A percentile compares a stretch with the other conserved stretches of the same genome.
Evolutionary conservation across 768 basidiomycete species (phyloP).

Genomic region (Kockovaella imperatae): DNA sequence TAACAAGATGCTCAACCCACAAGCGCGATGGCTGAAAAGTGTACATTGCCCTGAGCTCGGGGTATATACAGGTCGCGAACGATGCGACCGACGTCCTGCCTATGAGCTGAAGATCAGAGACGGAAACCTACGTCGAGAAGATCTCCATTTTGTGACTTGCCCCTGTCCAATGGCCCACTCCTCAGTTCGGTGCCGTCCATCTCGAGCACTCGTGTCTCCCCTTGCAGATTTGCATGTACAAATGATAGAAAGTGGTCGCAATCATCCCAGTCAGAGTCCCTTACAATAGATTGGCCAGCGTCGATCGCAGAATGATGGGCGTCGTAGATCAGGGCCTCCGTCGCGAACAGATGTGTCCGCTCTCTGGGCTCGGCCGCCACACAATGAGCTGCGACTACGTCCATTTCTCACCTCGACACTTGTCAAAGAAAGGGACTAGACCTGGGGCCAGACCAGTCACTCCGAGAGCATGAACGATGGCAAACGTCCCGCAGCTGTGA

Average conservation of each 20-base stretch:
- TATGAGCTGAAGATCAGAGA: neutral
- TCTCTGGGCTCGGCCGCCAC: neutral
- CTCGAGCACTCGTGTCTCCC: slow-evolving; percentile 5
- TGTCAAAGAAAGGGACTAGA: slow-evolving; percentile 1
- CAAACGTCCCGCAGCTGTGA: slow-evolving; percentile 15
- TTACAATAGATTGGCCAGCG: slow-evolving; percentile 1
- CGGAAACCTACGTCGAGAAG: slow-evolving; percentile 4
- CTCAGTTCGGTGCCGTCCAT: slow-evolving; percentile 11
- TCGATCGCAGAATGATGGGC: slow-evolving; percentile 6
- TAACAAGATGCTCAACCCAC: too few species aligned
- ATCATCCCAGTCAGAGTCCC: slow-evolving; percentile 12
- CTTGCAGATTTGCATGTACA: slow-evolving; percentile 4
- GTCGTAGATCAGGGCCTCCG: neutral
- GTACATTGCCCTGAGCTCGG: slow-evolving; percentile 2
- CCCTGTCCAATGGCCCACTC: slow-evolving; percentile 9
- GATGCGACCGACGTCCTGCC: slow-evolving; percentile 6
- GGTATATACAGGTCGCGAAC: slow-evolving; percentile 8
- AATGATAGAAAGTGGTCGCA: slow-evolving; percentile 16
- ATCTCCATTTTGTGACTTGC: neutral
- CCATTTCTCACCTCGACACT: slow-evolving; percentile 4
- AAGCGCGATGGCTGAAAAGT: slow-evolving; percentile 13
- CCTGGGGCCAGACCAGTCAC: slow-evolving; percentile 1
- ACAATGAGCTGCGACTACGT: neutral
- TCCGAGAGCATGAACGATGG: slow-evolving; percentile 8
- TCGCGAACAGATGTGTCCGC: slow-evolving; percentile 7